Base-by-base conservation (phyloP, 73 alveolate genomes). In the Tetrahymena malaccensis region DNA sequence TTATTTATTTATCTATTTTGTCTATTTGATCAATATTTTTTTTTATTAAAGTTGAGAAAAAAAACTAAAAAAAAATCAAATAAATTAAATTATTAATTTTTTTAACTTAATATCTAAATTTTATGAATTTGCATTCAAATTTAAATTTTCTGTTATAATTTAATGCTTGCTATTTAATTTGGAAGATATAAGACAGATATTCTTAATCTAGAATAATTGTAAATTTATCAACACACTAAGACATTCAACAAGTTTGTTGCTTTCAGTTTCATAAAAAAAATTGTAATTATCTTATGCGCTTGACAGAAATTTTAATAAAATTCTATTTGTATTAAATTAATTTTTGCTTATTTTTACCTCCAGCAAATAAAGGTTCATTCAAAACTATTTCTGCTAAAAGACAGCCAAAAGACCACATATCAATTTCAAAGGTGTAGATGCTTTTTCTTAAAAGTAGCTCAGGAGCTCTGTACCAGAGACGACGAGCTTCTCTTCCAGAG, bases 381-480 rank as follows among this genome's bases (percentile, higher is more conserved):
- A 95, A 94, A 22, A 97, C 96, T 94, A 99, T 55, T 95, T 99
- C 99, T 10, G 99, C 99, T 84, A 99, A 95, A 35, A 99, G 96
- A 85, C 99, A 99, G 55, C 99, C 99, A 70, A 98, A 96, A 43
- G 99, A 95, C 99, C 99, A 99, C 94, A 98, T 96, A 96, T 99
- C 99, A 58, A 98, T 97, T 94, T 98, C 99, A 94, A 96, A 96
- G 27, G 99, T 97, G 96, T 99, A 99, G 55, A 95, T 94, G 25
- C 97, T 96, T 95, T 97, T 98, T 85, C 99, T 96, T 89, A 99
- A 96, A 43, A 99, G 95, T 93, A 99, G 55, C 94, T 99, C 99
- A 19, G 99, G 99, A 35, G 99, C 99, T 50, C 99, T 96, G 96
- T 99, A 99, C 98, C 99, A 99, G 43, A 98, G 96, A 83, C 99